phyloP scores from a whole-genome alignment of 2,329 filamentous ascomycete species.

The Pseudocercospora fijiensis region DNA sequence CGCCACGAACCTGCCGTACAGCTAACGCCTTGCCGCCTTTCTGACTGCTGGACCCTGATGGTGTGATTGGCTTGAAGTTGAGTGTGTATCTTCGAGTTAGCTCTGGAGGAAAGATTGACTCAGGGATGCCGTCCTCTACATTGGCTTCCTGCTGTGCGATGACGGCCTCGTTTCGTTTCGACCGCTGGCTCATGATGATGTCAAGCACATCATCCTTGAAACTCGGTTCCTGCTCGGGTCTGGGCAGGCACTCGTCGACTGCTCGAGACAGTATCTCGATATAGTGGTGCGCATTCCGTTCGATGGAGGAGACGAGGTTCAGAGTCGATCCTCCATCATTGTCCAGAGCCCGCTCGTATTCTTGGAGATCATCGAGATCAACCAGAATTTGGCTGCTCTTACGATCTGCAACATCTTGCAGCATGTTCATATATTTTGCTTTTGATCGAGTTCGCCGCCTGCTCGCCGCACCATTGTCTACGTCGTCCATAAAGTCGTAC shows the following conservation, averaged over 20 bases:
- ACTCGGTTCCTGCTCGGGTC: constrained; percentile 73
- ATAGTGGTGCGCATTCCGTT: constrained; percentile 91
- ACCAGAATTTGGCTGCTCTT: constrained; percentile 74
- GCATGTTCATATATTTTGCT: constrained; percentile 82
- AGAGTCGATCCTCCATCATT: constrained; percentile 53
- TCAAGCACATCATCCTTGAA: constrained; percentile 98
- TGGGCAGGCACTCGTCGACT: constrained; percentile 81
- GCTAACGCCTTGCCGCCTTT: constrained; percentile 66
- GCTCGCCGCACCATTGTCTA: constrained; percentile 45
- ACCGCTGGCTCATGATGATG: constrained; percentile 90
- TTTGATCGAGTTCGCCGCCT: constrained; percentile 48
- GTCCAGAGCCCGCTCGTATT: constrained; percentile 74
- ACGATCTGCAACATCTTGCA: constrained; percentile 85
- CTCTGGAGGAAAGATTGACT: constrained; percentile 84
- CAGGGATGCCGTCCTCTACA: constrained; percentile 56
- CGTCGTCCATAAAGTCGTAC: constrained; percentile 87
- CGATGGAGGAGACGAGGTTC: constrained; percentile 78
- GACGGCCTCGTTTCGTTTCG: constrained; percentile 78
- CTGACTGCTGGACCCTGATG: constrained; percentile 64
- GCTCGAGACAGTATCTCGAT: constrained; percentile 87
- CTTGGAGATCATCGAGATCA: constrained; percentile 81
- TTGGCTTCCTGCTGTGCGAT: constrained; percentile 43
- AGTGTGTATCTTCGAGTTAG: constrained; percentile 92
- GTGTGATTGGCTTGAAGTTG: constrained; percentile 89
- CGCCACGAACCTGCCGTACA: constrained; percentile 89